phyloP scores from a whole-genome alignment of 2,329 filamentous ascomycete genomes.

The Sclerotinia spermophila region DNA sequence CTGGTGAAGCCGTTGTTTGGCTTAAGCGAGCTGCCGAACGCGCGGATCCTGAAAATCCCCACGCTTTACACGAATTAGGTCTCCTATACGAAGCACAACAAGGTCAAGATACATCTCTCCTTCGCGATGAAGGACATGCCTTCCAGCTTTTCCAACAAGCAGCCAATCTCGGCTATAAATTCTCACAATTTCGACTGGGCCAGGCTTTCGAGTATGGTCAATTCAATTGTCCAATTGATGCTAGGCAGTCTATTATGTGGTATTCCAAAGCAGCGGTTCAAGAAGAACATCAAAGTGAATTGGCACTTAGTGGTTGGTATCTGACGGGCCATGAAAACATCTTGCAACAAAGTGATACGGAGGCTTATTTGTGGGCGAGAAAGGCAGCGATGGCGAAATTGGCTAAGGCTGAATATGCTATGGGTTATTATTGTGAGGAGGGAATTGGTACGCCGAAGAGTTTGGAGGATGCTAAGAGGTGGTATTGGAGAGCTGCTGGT shows the following conservation, averaged over 20 bases:
- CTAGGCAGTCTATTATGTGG: slow-evolving; percentile 84
- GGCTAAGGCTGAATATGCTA: slow-evolving; percentile 93
- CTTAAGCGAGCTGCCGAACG: slow-evolving; percentile 87
- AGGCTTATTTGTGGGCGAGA: slow-evolving; percentile 94
- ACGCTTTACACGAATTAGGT: slow-evolving; percentile 86
- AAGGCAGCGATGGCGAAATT: slow-evolving; percentile 87
- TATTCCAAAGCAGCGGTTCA: slow-evolving; percentile 89
- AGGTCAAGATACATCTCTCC: slow-evolving; percentile 61
- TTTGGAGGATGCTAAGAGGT: slow-evolving; percentile 91
- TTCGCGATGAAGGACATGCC: slow-evolving; percentile 79
- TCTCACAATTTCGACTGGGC: slow-evolving; percentile 86
- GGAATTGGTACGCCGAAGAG: slow-evolving; percentile 86
- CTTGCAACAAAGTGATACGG: slow-evolving; percentile 85
- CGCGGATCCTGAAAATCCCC: slow-evolving; percentile 85
- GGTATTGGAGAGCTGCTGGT: slow-evolving; percentile 98
- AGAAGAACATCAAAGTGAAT: slow-evolving; percentile 89
- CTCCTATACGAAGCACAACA: slow-evolving; percentile 54
- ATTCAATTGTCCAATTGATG: slow-evolving; percentile 77
- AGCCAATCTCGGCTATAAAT: slow-evolving; percentile 88
- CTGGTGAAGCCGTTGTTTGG: slow-evolving; percentile 85
- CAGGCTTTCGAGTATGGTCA: slow-evolving; percentile 86
- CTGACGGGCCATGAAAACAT: slow-evolving; percentile 86
- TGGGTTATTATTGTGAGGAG: slow-evolving; percentile 96
- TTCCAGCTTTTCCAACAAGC: slow-evolving; percentile 79
- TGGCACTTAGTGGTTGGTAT: slow-evolving; percentile 88